phyloP scores from a whole-genome alignment of 345 rosid genomes.

The Rhizophora mangle region DNA sequence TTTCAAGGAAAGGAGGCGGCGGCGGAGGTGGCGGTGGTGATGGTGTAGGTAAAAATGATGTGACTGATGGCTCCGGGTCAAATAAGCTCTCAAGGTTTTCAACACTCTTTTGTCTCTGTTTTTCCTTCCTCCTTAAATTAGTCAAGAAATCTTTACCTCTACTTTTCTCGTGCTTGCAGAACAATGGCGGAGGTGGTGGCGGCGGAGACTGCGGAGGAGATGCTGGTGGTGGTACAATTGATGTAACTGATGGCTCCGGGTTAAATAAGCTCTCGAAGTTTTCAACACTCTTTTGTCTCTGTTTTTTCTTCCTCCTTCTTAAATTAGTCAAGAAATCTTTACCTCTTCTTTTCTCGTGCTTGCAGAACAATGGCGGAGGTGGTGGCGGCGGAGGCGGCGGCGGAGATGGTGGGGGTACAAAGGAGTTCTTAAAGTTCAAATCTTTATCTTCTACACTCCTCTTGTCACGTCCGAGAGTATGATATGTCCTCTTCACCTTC shows the following conservation, averaged over 20 bases:
- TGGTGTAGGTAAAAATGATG: conserved; percentile 19
- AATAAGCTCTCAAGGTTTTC: conserved; percentile 72
- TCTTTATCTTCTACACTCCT: conserved; percentile 16
- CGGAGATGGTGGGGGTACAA: conserved; percentile 9
- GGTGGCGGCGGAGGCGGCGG: conserved; percentile 25
- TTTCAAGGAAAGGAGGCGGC: conserved; percentile 45
- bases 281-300: conserved; percentile 78
- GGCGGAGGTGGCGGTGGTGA: conserved; percentile 29
- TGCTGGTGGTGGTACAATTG: conserved; percentile 17
- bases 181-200: conserved; percentile 13
- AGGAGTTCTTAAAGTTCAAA: conserved; percentile 12
- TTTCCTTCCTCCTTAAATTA: no score
- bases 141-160: no score
- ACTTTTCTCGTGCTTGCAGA: no score
- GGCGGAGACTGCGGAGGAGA: conserved; percentile 29
- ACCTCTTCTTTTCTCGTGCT: conserved; percentile 55
- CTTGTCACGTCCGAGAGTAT: conserved; percentile 19
- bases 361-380: conserved; percentile 21
- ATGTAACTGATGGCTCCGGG: conserved; percentile 22
- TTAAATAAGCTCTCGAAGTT: conserved; percentile 62
- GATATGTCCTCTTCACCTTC: conserved; percentile 31
- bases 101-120: conserved; percentile 70
- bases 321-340: conserved; percentile 58
- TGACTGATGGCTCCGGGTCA: conserved; percentile 26
- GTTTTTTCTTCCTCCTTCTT: conserved; percentile 59